Conservation (phyloP, 352 stramenopile genomes). For the Phytophthora aleatoria region DNA sequence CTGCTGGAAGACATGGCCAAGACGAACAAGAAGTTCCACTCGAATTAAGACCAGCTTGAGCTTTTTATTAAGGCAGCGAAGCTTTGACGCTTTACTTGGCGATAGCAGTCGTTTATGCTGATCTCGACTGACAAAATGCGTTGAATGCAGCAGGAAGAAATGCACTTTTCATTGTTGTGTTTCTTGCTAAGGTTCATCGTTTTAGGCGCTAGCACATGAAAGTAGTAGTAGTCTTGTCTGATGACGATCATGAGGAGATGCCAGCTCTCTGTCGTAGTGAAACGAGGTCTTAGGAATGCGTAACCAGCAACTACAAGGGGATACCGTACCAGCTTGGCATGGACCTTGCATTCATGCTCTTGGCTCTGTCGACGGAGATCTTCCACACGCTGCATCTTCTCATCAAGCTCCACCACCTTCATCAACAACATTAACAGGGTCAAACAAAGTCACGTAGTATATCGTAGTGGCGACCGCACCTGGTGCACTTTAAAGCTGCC, state of each 20-base stretch:
- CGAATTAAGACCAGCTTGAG: slow-evolving; percentile 44
- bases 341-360: slow-evolving; percentile 63
- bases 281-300: not conserved
- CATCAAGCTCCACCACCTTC: slow-evolving; percentile 71
- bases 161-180: slow-evolving; percentile 23
- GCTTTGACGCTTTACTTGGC: too few species aligned
- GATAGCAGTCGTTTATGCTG: not conserved
- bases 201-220: too few species aligned
- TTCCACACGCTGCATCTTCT: slow-evolving; percentile 81
- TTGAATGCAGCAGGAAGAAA: slow-evolving; percentile 29
- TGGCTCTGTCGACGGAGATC: slow-evolving; percentile 69
- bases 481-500: slow-evolving; percentile 61
- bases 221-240: too few species aligned
- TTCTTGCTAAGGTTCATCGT: not conserved
- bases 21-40: slow-evolving; percentile 98
- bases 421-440: slow-evolving; percentile 2
- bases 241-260: slow-evolving; percentile 10
- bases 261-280: slow-evolving; percentile 18
- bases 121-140: not conserved
- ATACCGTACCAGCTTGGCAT: slow-evolving; percentile 49
- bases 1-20: slow-evolving; percentile 97
- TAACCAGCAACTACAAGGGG: not conserved
- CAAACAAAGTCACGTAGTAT: not conserved
- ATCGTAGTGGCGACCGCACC: slow-evolving; percentile 30
- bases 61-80: too few species aligned